These are phyloP conservation scores for Chytridium lagenaria DNA, from an alignment of 371 early-diverging fungal genomes.

Conservation along the genomic window DNA sequence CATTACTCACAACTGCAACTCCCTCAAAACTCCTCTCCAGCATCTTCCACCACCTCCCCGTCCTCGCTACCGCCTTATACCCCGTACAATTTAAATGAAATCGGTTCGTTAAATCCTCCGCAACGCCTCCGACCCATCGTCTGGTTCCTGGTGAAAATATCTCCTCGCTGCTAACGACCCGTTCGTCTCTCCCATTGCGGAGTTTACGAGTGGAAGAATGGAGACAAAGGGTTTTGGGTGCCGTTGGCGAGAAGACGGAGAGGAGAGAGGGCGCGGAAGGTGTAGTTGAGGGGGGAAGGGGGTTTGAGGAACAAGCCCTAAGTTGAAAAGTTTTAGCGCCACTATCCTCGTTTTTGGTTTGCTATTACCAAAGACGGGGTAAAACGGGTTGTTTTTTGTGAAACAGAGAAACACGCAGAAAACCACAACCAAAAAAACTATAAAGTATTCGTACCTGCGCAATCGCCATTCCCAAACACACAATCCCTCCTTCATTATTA, in stretches of 20 bases:
- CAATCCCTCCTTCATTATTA: background rate
- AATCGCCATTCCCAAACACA: background rate
- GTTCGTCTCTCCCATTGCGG: too few species aligned
- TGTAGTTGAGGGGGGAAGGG: background rate
- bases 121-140: background rate
- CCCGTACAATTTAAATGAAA: slow-evolving; percentile 2
- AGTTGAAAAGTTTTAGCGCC: too few species aligned
- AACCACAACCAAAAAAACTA: too few species aligned
- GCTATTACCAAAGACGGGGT: too few species aligned
- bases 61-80: background rate
- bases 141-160: too few species aligned
- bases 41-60: background rate
- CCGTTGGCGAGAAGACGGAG: background rate
- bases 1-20: slow-evolving; percentile 19
- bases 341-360: too few species aligned
- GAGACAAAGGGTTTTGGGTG: background rate
- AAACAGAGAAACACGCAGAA: too few species aligned
- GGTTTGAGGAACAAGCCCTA: background rate
- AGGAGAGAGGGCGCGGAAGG: background rate
- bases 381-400: too few species aligned
- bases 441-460: too few species aligned
- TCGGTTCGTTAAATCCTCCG: background rate
- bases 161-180: too few species aligned
- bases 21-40: too few species aligned
- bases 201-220: background rate